Base-by-base conservation (phyloP, 1,139 yeast species). In the Debaryomyces singareniensis region DNA sequence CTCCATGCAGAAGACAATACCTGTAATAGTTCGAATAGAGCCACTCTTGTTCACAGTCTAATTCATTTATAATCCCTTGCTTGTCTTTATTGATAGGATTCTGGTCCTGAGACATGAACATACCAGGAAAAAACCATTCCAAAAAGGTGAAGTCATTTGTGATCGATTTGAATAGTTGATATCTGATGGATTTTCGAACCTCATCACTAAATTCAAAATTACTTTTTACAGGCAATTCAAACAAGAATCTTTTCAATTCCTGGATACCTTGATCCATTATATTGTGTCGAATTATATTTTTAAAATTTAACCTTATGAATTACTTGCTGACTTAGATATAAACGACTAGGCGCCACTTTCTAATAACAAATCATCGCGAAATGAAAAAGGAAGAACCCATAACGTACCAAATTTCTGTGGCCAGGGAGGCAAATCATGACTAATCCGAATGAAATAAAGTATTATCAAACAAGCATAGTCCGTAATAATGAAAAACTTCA, bases 101-200 rank as follows among this genome's bases (percentile, higher is more conserved):
- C 3, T 38, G 41, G 5, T 42, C 26, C n/a, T 7, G 7, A n/a
- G 9, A 18, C 7, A n/a, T n/a, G 25, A 45, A 52, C 12, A 60
- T 52, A 27, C 49, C 43, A 15, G 80, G 76, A 42, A 79, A 78
- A 32, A 78, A 56, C 52, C 66, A 57, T 25, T 59, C 51, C 34
- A 76, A 47, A 49, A 62, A 70, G 29, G 57, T 48, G 20, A 83
- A 84, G 28, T 63, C 53, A 32, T 55, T 45, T 1, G 85, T 62
- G 2, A 75, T 62, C 2, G 81, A 62, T 32, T 61, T 50, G 43
- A 69, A 75, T 25, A 82, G 49, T 3, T 69, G 68, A 29, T 68
- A 55, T 29, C 82, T 53, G 15, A 81, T 55, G 26, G 63, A 57
- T 29, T 51, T 51, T 30, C 70, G 47, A 25, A 60, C 60, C 3